Evolutionary conservation across 2,329 filamentous ascomycete species (phyloP), one percentile per base, ranked within the genome.

Genomic region (Fusarium robinianum): DNA sequence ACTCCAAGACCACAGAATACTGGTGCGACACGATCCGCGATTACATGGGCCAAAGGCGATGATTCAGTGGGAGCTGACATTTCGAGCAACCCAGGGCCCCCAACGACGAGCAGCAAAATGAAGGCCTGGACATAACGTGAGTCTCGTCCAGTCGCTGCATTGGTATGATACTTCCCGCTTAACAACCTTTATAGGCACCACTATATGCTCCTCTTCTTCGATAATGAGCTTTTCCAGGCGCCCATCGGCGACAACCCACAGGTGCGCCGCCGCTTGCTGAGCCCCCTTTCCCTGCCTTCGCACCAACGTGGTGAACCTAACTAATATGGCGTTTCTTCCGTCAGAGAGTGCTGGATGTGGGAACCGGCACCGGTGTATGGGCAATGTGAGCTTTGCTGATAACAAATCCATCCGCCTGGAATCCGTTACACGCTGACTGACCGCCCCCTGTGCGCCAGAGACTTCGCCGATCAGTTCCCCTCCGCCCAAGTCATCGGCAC

Each of bases 1-100:
- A 53, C 42, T 55, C 50, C 30, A 51, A 48, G 41, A 55, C 52
- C 14, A 53, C 49, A 5, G 49, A 53, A 11, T 53, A 50, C 27
- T 50, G 49, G 49, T 53, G 26, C 6, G 49, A 26, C 18, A 34
- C n/a, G 9, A 17, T 32, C 32, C 19, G 18, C 15, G 9, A 47
- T 32, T 11, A 17, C 33, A 26, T n/a, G 8, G 17, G 12, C n/a
- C 7, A 19, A 25, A 10, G 16, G 8, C 19, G 17, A 27, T 14
- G 19, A 23, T 36, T 17, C 15, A 14, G 31, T 34, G 15, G 40
- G n/a, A 44, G 32, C 44, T 49, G 17, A 49, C 23, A 41, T 44
- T 44, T 37, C 8, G 19, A 21, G 21, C 14, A 9, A 4, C 10
- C 6, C 9, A 53, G 49, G 49, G 46, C 46, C 5, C 41, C 46